Evolutionary conservation across 208 protist genomes (phyloP), one percentile per base, ranked within the genome.

Genomic region (Blastocrithidia nonstop): DNA sequence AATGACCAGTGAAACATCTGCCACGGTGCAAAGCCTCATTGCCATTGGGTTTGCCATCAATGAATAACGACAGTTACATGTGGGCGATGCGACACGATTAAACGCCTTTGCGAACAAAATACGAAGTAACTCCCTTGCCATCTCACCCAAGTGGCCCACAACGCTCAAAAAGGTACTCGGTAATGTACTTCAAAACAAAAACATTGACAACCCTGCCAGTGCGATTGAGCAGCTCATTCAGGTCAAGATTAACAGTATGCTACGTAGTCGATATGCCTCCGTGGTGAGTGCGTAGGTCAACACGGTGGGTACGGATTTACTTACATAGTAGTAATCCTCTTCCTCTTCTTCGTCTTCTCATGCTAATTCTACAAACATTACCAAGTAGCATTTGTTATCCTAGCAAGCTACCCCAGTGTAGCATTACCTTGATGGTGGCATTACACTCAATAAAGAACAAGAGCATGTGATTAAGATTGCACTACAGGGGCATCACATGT

Each of bases 401-500:
- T n/a, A n/a, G n/a, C n/a, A n/a, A n/a, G n/a, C n/a, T n/a, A n/a
- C n/a, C n/a, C n/a, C n/a, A n/a, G n/a, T n/a, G n/a, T n/a, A n/a
- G n/a, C n/a, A 45, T 37, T 60, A 73, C 25, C 38, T 47, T 7
- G 46, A 48, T 16, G 5, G 62, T 29, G 45, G 52, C 8, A 70
- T 87, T 28, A 61, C 84, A 50, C 66, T 91, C 7, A 91, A 87
- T 61, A 57, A 67, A 4, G 83, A 93, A 57, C 83, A 93, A 63
- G 63, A 88, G 53, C 53, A 61, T 13, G 79, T 86, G n/a, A 87
- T 93, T 39, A 57, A 76, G 9, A 61, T 93, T 16, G 79, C 83
- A 6, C 59, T 88, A 27, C 66, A 69, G 21, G 84, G 84, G 6
- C 75, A 88, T 43, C 64, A 88, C 58, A 49, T 89, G 45, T 93